Evolutionary conservation across 257 asterid species (phyloP), one percentile per base, ranked within the genome.

Genomic region (Capsicum rhomboideum): DNA sequence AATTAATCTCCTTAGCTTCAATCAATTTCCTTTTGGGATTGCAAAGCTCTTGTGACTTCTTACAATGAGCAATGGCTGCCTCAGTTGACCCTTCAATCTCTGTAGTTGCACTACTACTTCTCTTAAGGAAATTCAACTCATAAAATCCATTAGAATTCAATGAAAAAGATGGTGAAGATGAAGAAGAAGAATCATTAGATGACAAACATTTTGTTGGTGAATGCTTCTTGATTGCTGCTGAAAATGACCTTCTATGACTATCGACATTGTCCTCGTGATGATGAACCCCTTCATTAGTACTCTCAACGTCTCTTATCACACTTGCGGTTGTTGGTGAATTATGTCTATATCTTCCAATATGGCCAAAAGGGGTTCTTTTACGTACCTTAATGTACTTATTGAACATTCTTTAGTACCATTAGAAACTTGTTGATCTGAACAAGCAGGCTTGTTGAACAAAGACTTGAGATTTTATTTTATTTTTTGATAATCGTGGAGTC

Each of bases 51-150:
- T 80, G 83, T 56, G 98, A 93, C 58, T 88, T 91, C 88, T 93
- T 94, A 91, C 99, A 96, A 78, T 96, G 95, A 67, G 94, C 98
- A 85, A 96, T 96, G 42, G 99, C 99, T 3, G 93, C 98, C 77
- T 96, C 91, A 83, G 94, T 91, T 4, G 97, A 92, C 1, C 89
- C 82, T 21, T 96, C 98, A 58, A 90, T 83, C 89, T 93, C 97
- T 12, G 88, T 80, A 13, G 89, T 90, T 5, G 86, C 93, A 83
- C 94, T 91, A 86, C 94, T 90, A 86, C 95, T 94, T 79, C 98
- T 91, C 86, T 92, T 89, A 10, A 87, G 89, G 12, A 82, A 58
- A 4, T 89, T 87, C 10, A 89, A 61, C 78, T 91, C 93, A 71
- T 84, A 68, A 80, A 83, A 82, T 26, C 88, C 91, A 75, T 88